Evolutionary conservation across 1,284 basidiomycete genomes (phyloP), one percentile per base, ranked within the genome.

Genomic region (Melanopsichium pennsylvanicum): DNA sequence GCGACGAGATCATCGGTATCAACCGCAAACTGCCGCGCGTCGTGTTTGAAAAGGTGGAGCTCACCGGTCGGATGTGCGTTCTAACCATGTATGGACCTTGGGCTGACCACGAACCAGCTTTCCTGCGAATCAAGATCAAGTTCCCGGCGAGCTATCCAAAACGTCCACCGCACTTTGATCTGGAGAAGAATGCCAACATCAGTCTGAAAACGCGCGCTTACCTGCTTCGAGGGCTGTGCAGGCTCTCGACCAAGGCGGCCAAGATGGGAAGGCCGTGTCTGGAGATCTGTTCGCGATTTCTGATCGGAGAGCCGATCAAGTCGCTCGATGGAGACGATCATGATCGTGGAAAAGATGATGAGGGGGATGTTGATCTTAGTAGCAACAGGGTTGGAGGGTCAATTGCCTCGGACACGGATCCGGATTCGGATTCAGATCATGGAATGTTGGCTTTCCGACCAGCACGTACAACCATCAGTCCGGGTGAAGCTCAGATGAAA

Each of bases 21-120:
- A 74, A 68, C 21, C 67, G 69, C 32, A 63, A 64, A 27, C 60
- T 73, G 21, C 71, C 68, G 0, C 50, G 63, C 18, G 64, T 72
- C 26, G 48, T 69, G 0, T 73, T 78, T 37, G 78, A 79, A 43
- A 63, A 68, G 21, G 69, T 77, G 31, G 78, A 79, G 34, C 54
- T 79, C 2, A 72, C 70, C 3, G 50, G 66, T 18, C 72, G 73
- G 16, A 58, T 59, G 27, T 75, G 72, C 39, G 75, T 72, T 7
- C 44, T 76, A 8, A 64, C 63, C 8, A 62, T 78, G 39, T 77
- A 78, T 40, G 79, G 79, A 0, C 79, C 78, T 0, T 80, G 79
- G 78, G 75, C 70, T 4, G 61, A 74, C 23, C 54, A 64, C 40
- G 56, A 60, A 27, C 68, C 69, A 6, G 74, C 71, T 1, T 80